Evolutionary conservation across 306 rosid genomes (phyloP).

Genomic region (Quercus cerris): DNA sequence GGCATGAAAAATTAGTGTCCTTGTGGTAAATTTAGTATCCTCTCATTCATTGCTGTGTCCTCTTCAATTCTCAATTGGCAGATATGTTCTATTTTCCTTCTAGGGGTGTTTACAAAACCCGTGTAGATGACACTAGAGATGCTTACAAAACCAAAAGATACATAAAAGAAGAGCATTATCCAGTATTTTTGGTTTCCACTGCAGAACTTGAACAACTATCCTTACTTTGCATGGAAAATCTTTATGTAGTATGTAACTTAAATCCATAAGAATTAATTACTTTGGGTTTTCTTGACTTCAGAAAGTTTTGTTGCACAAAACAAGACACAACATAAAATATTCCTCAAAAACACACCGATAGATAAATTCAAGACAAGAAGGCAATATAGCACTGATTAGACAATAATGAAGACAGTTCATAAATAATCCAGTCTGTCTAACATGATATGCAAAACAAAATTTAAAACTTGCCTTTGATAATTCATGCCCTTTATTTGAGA

Average conservation of each 20-base stretch:
- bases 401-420: not conserved
- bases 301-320: not conserved
- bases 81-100: not conserved
- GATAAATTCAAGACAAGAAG: too few species aligned
- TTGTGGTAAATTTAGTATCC: not conserved
- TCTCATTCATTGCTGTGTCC: not conserved
- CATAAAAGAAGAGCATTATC: not conserved
- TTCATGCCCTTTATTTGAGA: constrained; percentile 60
- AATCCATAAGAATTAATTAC: not conserved
- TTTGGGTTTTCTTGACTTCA: not conserved
- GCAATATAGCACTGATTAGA: not conserved
- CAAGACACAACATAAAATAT: not conserved
- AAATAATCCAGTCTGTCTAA: not conserved
- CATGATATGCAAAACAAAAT: not conserved
- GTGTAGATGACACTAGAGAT: not conserved
- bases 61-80: not conserved
- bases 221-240: not conserved
- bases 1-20: not conserved
- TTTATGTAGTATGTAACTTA: not conserved
- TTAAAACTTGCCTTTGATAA: constrained; percentile 52
- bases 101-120: not conserved
- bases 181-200: not conserved
- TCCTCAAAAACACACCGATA: too few species aligned
- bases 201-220: not conserved
- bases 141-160: not conserved